These are phyloP conservation scores for Cladosporium sp. DNA, from an alignment of 2,329 filamentous ascomycete species.

Conservation along the genomic window DNA sequence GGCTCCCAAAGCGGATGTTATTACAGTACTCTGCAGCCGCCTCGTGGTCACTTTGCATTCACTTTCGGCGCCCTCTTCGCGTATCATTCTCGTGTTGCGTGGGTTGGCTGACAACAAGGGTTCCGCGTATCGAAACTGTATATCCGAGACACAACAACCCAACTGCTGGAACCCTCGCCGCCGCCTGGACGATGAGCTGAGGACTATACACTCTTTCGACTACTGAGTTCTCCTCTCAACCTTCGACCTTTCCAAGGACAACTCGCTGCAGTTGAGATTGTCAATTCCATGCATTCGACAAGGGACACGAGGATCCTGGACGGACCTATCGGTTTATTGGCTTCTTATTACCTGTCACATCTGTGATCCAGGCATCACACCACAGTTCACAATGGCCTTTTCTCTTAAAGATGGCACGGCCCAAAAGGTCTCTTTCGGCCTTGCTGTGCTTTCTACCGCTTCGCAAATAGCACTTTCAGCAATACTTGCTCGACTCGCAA, in stretches of 20 bases:
- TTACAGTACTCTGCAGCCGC: slow-evolving; percentile 13
- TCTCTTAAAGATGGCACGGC: slow-evolving; percentile 9
- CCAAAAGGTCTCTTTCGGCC: slow-evolving; percentile 4
- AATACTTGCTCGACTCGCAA: slow-evolving; percentile 18
- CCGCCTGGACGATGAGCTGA: slow-evolving; percentile 2
- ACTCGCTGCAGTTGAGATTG: slow-evolving; percentile 12
- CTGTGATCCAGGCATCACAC: slow-evolving; percentile 4
- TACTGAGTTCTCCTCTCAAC: not conserved
- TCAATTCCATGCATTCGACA: slow-evolving; percentile 12
- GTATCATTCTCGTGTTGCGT: slow-evolving; percentile 12
- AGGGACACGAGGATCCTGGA: slow-evolving; percentile 7
- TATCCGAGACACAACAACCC: slow-evolving; percentile 11
- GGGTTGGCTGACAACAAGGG: slow-evolving; percentile 9
- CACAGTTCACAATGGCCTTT: slow-evolving; percentile 4
- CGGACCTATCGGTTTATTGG: slow-evolving; percentile 2
- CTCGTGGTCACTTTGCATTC: slow-evolving; percentile 9
- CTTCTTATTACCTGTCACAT: slow-evolving; percentile 1
- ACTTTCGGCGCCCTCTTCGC: slow-evolving; percentile 4
- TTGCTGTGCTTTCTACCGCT: slow-evolving; percentile 17
- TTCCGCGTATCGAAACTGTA: slow-evolving; percentile 1
- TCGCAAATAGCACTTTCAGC: slow-evolving; percentile 19
- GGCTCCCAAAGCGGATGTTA: slow-evolving; percentile 9
- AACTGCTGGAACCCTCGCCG: not conserved
- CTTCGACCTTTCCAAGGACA: not conserved
- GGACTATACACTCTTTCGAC: not conserved